Evolutionary conservation across 2,329 filamentous ascomycete genomes (phyloP), one percentile per base, ranked within the genome.

Genomic region (Fusarium odoratissimum): DNA sequence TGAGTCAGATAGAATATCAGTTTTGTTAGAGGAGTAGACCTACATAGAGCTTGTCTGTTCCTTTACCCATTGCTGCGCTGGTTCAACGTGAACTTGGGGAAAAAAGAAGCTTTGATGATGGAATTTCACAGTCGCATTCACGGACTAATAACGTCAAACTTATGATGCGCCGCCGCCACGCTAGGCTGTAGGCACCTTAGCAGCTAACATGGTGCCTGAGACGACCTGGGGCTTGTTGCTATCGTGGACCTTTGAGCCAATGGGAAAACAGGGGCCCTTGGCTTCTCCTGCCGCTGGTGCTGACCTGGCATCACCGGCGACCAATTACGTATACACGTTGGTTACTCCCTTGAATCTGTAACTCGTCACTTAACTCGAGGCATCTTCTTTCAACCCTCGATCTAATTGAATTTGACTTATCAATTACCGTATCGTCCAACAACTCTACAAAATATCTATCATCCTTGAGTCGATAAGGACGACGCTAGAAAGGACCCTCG

Each of bases 31-130:
- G 19, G 25, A 21, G 13, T 30, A 35, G 21, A 30, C 80, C 71
- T 78, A 84, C 83, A 64, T 84, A 85, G 69, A 85, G 81, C 66
- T 85, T 85, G 72, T 85, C 84, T 16, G 84, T 85, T 73, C 84
- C 84, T 74, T 84, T 84, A 1, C 82, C 82, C 82, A 84, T 84
- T 61, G 56, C 77, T 70, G 66, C 49, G 71, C 33, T 64, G 45
- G n/a, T 40, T 51, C 19, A 44, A 38, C 16, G 52, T n/a, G 12
- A 33, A 52, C 16, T 21, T 41, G 45, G 28, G 13, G 25, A 2
- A 38, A 40, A 31, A 42, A 55, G 51, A 66, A 57, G 64, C 48
- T 58, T 65, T 67, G 71, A 64, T 62, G 68, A 63, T 62, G 58
- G 67, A 66, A 64, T 59, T 62, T 55, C 51, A 45, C 54, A 55